Evolutionary conservation across 2,329 filamentous ascomycete species (phyloP).

Genomic region (Fusarium sp.): DNA sequence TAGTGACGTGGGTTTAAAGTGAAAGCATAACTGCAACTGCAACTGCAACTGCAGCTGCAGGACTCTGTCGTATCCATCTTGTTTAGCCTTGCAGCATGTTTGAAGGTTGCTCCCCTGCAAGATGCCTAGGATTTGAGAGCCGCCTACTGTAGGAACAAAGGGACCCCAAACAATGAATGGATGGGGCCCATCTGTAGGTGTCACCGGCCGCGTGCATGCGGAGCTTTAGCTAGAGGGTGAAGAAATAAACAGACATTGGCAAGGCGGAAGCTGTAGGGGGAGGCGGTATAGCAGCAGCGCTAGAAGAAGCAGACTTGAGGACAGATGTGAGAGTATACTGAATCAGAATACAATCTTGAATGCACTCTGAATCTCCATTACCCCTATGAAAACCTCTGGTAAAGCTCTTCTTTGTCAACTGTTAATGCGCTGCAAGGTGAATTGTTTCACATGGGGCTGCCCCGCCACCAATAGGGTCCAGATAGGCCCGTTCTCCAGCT

Average conservation of each 20-base stretch:
- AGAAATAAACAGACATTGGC: slow-evolving; percentile 9
- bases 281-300: not conserved
- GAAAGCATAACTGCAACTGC: not conserved
- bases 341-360: not conserved
- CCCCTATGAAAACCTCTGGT: not conserved
- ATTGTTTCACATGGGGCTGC: slow-evolving; percentile 29
- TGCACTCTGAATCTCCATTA: not conserved
- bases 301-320: not conserved
- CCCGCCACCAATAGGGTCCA: slow-evolving; percentile 28
- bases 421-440: slow-evolving; percentile 20
- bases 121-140: slow-evolving; percentile 11
- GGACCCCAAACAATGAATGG: slow-evolving; percentile 12
- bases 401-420: slow-evolving; percentile 1
- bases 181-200: slow-evolving; percentile 19
- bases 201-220: slow-evolving; percentile 16
- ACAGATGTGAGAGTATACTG: not conserved
- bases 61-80: not conserved
- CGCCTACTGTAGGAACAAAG: slow-evolving; percentile 18
- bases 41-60: not conserved
- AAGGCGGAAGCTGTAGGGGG: not conserved
- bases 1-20: slow-evolving; percentile 21
- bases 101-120: slow-evolving; percentile 25
- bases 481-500: slow-evolving; percentile 15
- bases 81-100: slow-evolving; percentile 35
- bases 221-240: slow-evolving; percentile 19